A percentile compares a stretch with the other conserved stretches of the same genome.
Conservation (phyloP, 805 yeast genomes). For the Candida tammaniensis region DNA sequence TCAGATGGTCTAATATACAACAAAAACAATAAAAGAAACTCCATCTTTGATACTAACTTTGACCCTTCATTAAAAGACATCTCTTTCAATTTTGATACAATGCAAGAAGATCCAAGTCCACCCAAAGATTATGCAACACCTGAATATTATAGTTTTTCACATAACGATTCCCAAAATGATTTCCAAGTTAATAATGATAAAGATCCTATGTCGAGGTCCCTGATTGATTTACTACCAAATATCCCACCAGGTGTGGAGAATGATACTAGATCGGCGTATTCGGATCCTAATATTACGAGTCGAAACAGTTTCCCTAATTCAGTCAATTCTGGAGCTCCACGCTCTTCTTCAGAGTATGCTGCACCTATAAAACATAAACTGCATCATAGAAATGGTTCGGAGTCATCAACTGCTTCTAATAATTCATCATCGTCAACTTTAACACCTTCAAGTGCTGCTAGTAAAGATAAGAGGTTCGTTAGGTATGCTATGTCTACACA, state of each 20-base stretch:
- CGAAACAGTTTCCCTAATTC: not conserved
- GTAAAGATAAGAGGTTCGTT: conserved; percentile 39
- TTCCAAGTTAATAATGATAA: conserved; percentile 1
- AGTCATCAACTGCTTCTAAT: conserved; percentile 29
- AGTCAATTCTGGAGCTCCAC: not conserved
- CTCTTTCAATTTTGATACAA: conserved; percentile 7
- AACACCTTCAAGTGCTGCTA: conserved; percentile 24
- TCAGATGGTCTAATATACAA: conserved; percentile 13
- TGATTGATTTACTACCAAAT: conserved; percentile 4
- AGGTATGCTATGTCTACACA: conserved; percentile 42
- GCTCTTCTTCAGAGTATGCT: not conserved
- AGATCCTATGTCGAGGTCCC: not conserved
- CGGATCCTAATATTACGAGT: conserved; percentile 2
- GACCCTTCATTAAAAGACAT: conserved; percentile 13
- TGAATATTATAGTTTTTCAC: conserved; percentile 6
- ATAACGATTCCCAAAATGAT: conserved; percentile 5
- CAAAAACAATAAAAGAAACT: conserved; percentile 7
- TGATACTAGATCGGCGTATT: conserved; percentile 7
- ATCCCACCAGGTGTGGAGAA: conserved; percentile 1
- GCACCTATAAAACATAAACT: conserved; percentile 4
- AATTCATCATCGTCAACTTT: conserved; percentile 29
- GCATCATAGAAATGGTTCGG: conserved; percentile 30
- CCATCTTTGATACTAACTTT: conserved; percentile 16
- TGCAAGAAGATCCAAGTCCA: no score
- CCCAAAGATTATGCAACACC: no score